A percentile compares a stretch with the other conserved stretches of the same genome.
Conservation (phyloP, 805 yeast species). For the Schizosaccharomyces cryophilus region DNA sequence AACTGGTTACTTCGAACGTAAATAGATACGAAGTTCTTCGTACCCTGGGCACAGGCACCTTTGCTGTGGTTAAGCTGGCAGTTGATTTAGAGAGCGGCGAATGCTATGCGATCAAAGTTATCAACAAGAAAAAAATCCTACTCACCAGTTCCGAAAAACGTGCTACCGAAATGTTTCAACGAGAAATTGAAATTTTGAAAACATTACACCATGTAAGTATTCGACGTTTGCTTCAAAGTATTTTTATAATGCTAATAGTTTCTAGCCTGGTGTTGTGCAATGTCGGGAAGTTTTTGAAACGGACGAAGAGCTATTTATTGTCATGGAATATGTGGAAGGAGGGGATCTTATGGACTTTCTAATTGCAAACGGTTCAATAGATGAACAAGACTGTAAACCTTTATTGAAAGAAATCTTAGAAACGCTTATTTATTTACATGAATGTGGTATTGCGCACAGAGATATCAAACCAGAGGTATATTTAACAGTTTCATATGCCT, state of each 20-base stretch:
- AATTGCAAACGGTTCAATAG: conserved; percentile 63
- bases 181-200: background rate
- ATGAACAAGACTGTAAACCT: conserved; percentile 73
- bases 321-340: conserved; percentile 89
- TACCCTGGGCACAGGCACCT: conserved; percentile 31
- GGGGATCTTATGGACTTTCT: conserved; percentile 97
- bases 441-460: conserved; percentile 77
- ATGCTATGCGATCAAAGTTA: background rate
- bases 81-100: background rate
- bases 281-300: conserved; percentile 74
- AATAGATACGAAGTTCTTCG: conserved; percentile 23
- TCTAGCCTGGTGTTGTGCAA: conserved; percentile 62
- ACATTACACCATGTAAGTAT: conserved; percentile 28
- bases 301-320: conserved; percentile 50
- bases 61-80: background rate
- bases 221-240: background rate
- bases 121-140: background rate
- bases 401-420: conserved; percentile 61
- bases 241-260: conserved; percentile 24
- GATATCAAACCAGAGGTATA: conserved; percentile 69
- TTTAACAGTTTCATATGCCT: background rate
- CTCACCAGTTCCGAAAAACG: background rate
- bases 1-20: background rate
- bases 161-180: conserved; percentile 1
- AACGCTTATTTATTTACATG: conserved; percentile 73